These are phyloP conservation scores for Trichophyton benhamiae DNA, from an alignment of 2,329 filamentous ascomycete species.

Conservation along the genomic window DNA sequence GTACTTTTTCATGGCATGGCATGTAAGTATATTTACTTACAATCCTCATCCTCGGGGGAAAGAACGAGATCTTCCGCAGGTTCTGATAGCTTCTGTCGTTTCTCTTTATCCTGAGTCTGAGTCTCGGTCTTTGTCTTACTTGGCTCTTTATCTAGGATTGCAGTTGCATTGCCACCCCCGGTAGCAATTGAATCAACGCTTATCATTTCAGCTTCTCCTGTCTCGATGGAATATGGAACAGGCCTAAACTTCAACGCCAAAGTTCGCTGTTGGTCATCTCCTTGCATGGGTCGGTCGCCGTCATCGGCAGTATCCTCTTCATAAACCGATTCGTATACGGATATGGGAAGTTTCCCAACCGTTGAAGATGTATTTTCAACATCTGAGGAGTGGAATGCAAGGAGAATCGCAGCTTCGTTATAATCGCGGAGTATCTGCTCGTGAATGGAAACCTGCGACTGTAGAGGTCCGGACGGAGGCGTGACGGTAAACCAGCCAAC, in stretches of 20 bases:
- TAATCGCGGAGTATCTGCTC: constrained; percentile 59
- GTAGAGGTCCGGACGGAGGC: constrained; percentile 56
- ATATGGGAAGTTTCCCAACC: constrained; percentile 74
- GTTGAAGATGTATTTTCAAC: constrained; percentile 41
- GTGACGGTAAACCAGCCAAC: constrained; percentile 88
- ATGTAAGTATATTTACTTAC: constrained; percentile 27
- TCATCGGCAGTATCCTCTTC: constrained; percentile 54
- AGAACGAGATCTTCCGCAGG: constrained; percentile 27
- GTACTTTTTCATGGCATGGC: constrained; percentile 3
- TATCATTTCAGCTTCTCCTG: constrained; percentile 95
- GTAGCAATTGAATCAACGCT: constrained; percentile 85
- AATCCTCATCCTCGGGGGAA: constrained; percentile 52
- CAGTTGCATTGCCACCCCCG: constrained; percentile 68
- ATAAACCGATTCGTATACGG: constrained; percentile 75
- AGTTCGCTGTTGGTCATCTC: constrained; percentile 51
- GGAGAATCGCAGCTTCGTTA: constrained; percentile 77
- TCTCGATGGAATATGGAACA: constrained; percentile 77
- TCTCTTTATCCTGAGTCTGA: constrained; percentile 17
- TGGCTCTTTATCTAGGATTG: constrained; percentile 31
- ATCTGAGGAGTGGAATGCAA: constrained; percentile 67
- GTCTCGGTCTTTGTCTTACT: constrained; percentile 6
- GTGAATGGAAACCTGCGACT: constrained; percentile 59
- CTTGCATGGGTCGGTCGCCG: constrained; percentile 53
- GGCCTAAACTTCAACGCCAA: constrained; percentile 65
- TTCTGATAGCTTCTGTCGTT: constrained; percentile 16